Evolutionary conservation across 148 eudicot genomes (phyloP), one percentile per base, ranked within the genome.

Genomic region (Linanthus parryae): DNA sequence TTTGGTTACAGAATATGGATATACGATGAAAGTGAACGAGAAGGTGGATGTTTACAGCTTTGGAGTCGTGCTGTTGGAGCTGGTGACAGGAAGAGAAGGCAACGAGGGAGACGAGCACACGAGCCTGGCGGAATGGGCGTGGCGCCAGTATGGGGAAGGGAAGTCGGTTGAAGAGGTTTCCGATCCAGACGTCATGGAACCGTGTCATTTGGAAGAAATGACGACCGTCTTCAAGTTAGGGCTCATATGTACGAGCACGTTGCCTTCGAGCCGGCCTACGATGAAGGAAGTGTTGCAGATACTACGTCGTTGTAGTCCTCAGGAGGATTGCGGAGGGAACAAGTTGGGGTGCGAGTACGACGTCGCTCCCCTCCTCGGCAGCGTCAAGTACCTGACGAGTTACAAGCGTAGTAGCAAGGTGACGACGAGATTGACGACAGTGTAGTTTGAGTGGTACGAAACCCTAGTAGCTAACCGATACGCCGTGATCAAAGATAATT

Each of bases 81-180:
- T 89, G 16, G 79, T 74, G 18, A 89, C 95, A 1, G 97, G 97
- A 25, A 79, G 79, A 72, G 78, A 82, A 26, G 75, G 94, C 10
- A 76, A 69, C 23, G 41, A 35, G 0, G 94, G 82, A 48, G 82
- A 69, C 27, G 83, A 79, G 34, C 46, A 68, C 70, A 58, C 75
- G 33, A 75, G 71, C 67, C 81, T 89, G 0, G 94, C 85, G 10
- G 94, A 84, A 46, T 84, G 94, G 97, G 81, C 90, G 11, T 88
- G 94, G 97, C 68, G 19, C 54, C 76, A 82, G 26, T 79, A 63
- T 43, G 71, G 66, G n/a, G 62, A 73, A 34, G 85, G 72, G 26
- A 63, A 56, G 7, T 53, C 83, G 2, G 49, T 84, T 15, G 41
- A 2, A 0, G 80, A 74, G 18, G 62, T 49, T 17, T 48, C 85